Base-by-base conservation (phyloP, 2,329 filamentous ascomycete species). In the Lachnellula occidentalis region DNA sequence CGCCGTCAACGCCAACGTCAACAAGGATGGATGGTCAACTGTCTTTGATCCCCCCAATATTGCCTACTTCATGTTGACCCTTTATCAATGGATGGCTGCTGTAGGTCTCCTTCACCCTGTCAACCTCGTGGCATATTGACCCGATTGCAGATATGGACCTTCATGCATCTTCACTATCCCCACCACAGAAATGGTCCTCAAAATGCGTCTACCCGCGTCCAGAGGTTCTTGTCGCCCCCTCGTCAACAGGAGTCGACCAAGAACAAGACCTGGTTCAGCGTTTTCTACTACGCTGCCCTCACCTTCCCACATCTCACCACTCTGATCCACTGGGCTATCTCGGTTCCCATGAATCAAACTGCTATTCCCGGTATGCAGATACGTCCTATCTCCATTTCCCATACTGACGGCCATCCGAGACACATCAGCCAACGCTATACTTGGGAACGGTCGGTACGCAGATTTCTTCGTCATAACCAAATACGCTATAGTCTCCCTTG, bases 111-210 rank as follows among this genome's bases (percentile, higher is more conserved):
- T 17, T 24, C 12, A 6, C n/a, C 41, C 24, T 19, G 34, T 34
- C 21, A 43, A 9, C 19, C 17, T 31, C 8, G 2, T 39, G 27
- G n/a, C 22, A 15, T 34, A 24, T 34, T 55, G n/a, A 51, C 36
- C 12, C 19, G 1, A 34, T 36, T 21, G 22, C 53, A 70, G 68
- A 58, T 50, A n/a, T 69, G 66, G 67, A 67, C 67, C 19, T 63
- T 61, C 54, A 66, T 69, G 63, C 67, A 70, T 46, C 59, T 68
- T n/a, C 55, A 67, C 43, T 66, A 67, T 51, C 66, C 64, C 46
- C 62, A 65, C 41, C 59, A 63, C 36, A 56, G 51, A 24, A 60
- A 51, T 8, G 60, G 61, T 22, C 45, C 45, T 24, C 56, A 39
- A 36, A 50, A 56, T 3, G 4, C 21, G 5, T 49, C 58, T 5